Conservation (phyloP, 2,329 filamentous ascomycete species). For the Alternaria gansuensis region DNA sequence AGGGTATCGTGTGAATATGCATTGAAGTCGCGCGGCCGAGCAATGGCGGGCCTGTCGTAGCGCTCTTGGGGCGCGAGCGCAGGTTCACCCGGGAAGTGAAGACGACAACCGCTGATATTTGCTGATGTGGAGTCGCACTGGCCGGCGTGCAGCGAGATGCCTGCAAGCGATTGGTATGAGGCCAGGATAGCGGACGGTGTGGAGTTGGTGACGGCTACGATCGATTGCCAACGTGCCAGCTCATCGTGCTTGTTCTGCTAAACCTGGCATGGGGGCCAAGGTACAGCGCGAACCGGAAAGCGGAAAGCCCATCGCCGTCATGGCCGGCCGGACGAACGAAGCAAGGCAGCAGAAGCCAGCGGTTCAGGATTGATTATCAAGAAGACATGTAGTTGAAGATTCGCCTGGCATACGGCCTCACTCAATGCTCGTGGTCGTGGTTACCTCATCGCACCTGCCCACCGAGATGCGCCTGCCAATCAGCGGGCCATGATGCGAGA, state of each 20-base stretch:
- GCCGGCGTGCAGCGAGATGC: constrained; percentile 18
- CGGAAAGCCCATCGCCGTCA: constrained; percentile 18
- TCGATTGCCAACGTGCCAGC: constrained; percentile 18
- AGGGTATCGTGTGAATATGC: constrained; percentile 14
- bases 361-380: constrained; percentile 1
- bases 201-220: constrained; percentile 22
- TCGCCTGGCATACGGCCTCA: constrained; percentile 9
- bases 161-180: constrained; percentile 24
- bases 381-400: constrained; percentile 2
- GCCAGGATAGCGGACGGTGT: constrained; percentile 7
- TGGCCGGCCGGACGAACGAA: constrained; percentile 15
- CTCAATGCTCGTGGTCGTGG: constrained; percentile 12
- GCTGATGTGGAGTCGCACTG: constrained; percentile 23
- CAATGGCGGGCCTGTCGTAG: constrained; percentile 12
- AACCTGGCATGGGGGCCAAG: constrained; percentile 28
- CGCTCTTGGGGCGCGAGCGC: constrained; percentile 13
- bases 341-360: constrained; percentile 13
- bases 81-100: constrained; percentile 11
- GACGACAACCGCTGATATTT: constrained; percentile 14
- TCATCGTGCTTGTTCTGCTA: constrained; percentile 29
- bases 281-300: constrained; percentile 22
- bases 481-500: constrained; percentile 12
- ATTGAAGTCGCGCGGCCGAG: constrained; percentile 19
- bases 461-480: constrained; percentile 24
- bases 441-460: constrained; percentile 24